phyloP scores from a whole-genome alignment of 495 filamentous ascomycete genomes.

The Hypoxylon fuscum region DNA sequence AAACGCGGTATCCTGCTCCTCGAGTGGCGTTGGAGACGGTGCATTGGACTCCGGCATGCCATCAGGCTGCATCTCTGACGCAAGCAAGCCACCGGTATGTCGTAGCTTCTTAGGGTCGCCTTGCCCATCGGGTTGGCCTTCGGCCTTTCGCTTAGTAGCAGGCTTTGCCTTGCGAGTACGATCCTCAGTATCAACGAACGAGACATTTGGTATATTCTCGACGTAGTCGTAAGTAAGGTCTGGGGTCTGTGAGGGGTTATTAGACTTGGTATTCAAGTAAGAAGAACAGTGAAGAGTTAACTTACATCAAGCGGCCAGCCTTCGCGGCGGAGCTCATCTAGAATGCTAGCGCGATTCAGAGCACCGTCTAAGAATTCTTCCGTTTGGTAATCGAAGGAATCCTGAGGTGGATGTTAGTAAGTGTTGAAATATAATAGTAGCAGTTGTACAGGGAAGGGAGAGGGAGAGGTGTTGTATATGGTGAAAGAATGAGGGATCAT shows the following conservation, averaged over 20 bases:
- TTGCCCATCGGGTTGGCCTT: constrained; percentile 52
- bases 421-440: neutral
- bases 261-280: constrained; percentile 14
- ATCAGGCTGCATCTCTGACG: constrained; percentile 50
- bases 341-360: constrained; percentile 43
- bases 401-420: constrained; percentile 31
- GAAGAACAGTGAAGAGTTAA: constrained; percentile 8
- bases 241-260: constrained; percentile 42
- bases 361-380: constrained; percentile 51
- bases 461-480: neutral
- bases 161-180: constrained; percentile 30
- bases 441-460: no score
- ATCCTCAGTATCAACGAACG: constrained; percentile 27
- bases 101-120: constrained; percentile 50
- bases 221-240: constrained; percentile 45
- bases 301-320: constrained; percentile 53
- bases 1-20: constrained; percentile 25
- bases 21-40: constrained; percentile 44
- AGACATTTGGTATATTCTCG: constrained; percentile 48
- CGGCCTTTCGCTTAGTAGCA: constrained; percentile 50
- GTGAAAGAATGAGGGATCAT: constrained; percentile 12
- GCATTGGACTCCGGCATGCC: constrained; percentile 50
- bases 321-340: constrained; percentile 49
- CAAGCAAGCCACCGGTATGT: constrained; percentile 54
- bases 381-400: constrained; percentile 40